Evolutionary conservation across 768 basidiomycete species (phyloP), one percentile per base, ranked within the genome.

Genomic region (Podaxis mareebaensis): DNA sequence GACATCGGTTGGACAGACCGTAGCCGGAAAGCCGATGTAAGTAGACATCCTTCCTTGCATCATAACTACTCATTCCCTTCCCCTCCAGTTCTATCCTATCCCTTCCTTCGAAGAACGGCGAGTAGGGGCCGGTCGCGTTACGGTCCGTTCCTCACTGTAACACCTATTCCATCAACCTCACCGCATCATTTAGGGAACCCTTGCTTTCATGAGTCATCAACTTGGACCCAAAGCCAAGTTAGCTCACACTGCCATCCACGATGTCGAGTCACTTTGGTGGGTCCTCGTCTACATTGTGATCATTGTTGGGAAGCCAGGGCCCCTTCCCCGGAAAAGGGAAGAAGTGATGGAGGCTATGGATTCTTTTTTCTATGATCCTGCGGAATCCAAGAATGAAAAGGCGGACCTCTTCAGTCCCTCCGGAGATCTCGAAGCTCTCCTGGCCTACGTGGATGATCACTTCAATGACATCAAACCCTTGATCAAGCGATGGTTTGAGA

Each of bases 211-310:
- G 12, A 42, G 40, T 15, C 15, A 13, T 6, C 15, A 42, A 2
- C 2, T 42, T 13, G 17, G 4, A 17, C 0, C 1, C 4, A 0
- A 42, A 0, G 40, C 1, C 2, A 2, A 2, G 8, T 8, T 28
- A 0, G 22, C 52, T 5, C 52, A 53, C 7, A 30, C 22, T 2
- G 52, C 24, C 5, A 53, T 53, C 0, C 52, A 53, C 26, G 52
- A 53, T 1, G 30, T 26, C 0, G 52, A 53, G 12, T 53, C 52
- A 0, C 17, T 53, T 17, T 26, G 24, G 28, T 53, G 52, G 52
- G 52, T 53, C 11, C 26, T 53, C 0, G 22, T 53, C 15, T 53
- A 28, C 26, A 26, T 53, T n/a, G n/a, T n/a, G n/a, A n/a, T n/a
- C n/a, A n/a, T n/a, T n/a, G n/a, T n/a, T n/a, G n/a, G n/a, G n/a